Evolutionary conservation across 441 rosid species (phyloP), one percentile per base, ranked within the genome.

Genomic region (Geranium incanum): DNA sequence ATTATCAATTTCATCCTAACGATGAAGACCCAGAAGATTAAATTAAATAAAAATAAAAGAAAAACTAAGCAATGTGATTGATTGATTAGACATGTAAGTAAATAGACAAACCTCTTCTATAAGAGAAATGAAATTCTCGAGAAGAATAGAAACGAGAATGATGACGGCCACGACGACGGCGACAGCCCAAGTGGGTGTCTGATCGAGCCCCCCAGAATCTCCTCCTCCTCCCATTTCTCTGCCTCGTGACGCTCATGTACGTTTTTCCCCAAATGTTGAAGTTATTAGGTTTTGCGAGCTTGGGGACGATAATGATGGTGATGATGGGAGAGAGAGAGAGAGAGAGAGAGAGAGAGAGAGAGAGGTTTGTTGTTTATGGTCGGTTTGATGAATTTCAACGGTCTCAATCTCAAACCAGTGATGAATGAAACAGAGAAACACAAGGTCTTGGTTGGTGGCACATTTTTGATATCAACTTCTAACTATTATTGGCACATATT

Each of bases 171-270:
- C 23, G 62, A 55, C 62, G 62, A 21, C 16, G 62, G 62, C 62
- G 9, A 55, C 62, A 6, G 62, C 62, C 62, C 62, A 55, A 0
- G 62, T 55, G 18, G 62, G 62, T n/a, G 62, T 55, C 62, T 55
- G 62, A 55, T 55, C 62, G 62, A 55, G 62, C 62, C 16, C 62
- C 1, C 16, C 62, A 3, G 16, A 6, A 6, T 21, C 62, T 0
- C 62, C 62, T 55, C 62, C 62, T 15, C 62, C 62, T 16, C 62
- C 62, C 62, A 55, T 55, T 55, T 55, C 23, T 55, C 23, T 2
- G 16, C 48, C 48, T 1, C 11, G 11, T 11, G 11, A 41, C 48
- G 11, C 48, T 41, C 11, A 6, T 11, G 7, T 11, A 5, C 48
- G 7, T 41, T 8, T 41, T 41, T 11, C 1, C 7, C 11, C 48